Percentiles rank a stretch among this genome's conserved stretches.
These are phyloP conservation scores for Phycomyces blakesleeanus DNA, from an alignment of 192 early-diverging fungal species.

Conservation along the genomic window DNA sequence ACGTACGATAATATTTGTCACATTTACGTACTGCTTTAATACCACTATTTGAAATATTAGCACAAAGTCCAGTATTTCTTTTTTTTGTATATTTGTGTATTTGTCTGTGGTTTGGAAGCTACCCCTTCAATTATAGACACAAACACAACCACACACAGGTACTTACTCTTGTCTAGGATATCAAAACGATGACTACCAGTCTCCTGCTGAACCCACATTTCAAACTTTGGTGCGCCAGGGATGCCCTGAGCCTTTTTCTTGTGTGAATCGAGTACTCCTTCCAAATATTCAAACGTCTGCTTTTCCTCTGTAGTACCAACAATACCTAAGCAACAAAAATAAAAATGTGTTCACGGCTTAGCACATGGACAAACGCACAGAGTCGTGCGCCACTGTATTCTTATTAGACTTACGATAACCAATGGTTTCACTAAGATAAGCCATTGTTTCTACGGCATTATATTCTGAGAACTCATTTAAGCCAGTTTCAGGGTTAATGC, in stretches of 20 bases:
- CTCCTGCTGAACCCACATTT: constrained; percentile 56
- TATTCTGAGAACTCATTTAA: constrained; percentile 51
- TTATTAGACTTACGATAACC: constrained; percentile 45
- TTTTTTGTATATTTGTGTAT: no score
- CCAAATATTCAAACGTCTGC: constrained; percentile 42
- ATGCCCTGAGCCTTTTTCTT: constrained; percentile 28
- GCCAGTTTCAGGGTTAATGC: constrained; percentile 25
- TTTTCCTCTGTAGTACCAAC: constrained; percentile 42
- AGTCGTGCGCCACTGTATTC: not conserved
- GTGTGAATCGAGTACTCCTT: constrained; percentile 27
- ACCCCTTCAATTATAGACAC: no score
- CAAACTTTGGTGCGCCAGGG: constrained; percentile 42
- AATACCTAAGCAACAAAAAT: constrained; percentile 24
- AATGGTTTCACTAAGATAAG: constrained; percentile 48
- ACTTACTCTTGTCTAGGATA: constrained; percentile 64
- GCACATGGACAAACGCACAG: constrained; percentile 19
- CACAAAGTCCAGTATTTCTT: no score
- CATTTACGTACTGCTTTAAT: constrained; percentile 65
- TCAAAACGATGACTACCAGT: constrained; percentile 69
- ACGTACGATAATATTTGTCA: constrained; percentile 69
- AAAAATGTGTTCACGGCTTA: not conserved
- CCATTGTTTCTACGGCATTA: constrained; percentile 46
- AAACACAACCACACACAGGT: no score
- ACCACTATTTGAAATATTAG: constrained; percentile 43
- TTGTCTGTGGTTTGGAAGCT: no score